Conservation (phyloP, 257 asterid genomes). For the Voacanga thouarsii region DNA sequence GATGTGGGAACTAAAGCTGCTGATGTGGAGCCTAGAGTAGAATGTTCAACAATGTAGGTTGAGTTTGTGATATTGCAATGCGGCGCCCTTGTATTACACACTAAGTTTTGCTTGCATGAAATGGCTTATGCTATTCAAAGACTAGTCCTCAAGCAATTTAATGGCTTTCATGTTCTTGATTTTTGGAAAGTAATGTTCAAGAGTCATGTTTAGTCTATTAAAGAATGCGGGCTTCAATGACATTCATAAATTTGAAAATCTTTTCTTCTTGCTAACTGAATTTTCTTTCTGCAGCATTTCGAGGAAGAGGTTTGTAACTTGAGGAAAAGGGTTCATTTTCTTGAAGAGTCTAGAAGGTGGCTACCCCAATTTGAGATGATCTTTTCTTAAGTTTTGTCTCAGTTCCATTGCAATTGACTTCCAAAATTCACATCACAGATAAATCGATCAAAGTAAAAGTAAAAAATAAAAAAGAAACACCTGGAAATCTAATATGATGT, state of each 20-base stretch:
- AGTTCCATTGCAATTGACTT: neutral
- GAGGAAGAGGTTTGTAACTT: conserved; percentile 34
- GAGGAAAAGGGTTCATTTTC: conserved; percentile 33
- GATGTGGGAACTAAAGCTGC: too few species aligned
- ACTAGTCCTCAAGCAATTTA: too few species aligned
- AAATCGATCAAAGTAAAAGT: neutral
- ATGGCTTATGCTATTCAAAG: too few species aligned
- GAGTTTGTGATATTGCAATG: too few species aligned
- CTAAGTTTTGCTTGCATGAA: too few species aligned
- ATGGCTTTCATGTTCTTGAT: neutral
- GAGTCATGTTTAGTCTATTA: neutral
- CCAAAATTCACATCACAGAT: neutral
- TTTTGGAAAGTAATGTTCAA: neutral
- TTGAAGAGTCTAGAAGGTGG: conserved; percentile 50
- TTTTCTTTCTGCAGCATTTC: conserved; percentile 29
- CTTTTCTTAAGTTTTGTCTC: neutral
- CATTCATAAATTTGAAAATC: neutral
- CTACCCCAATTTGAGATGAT: conserved; percentile 5
- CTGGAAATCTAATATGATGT: too few species aligned
- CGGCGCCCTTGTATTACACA: too few species aligned
- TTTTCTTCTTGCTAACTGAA: neutral
- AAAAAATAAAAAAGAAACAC: neutral
- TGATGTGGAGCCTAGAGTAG: too few species aligned
- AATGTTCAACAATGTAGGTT: too few species aligned
- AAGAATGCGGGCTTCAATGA: neutral